Percentiles rank a stretch among this genome's conserved stretches.
Conservation (phyloP, 352 stramenopile genomes). For the Halophytophthora batemanensis region DNA sequence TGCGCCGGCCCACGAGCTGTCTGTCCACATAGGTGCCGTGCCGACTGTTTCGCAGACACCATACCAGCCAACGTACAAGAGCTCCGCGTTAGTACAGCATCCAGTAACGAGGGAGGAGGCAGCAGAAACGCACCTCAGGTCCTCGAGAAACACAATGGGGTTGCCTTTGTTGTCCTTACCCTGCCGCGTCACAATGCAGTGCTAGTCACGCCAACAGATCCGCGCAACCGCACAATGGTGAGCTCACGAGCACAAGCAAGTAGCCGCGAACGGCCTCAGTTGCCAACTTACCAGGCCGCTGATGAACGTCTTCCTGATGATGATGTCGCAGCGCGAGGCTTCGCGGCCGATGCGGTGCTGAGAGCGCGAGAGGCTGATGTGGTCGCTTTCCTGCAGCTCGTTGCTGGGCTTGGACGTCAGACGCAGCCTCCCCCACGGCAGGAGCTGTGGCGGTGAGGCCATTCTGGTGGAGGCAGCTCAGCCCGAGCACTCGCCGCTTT, state of each 20-base stretch:
- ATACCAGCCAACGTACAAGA: background rate
- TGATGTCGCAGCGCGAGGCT: slow-evolving; percentile 30
- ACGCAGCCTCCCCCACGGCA: slow-evolving; percentile 60
- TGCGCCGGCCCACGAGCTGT: slow-evolving; percentile 27
- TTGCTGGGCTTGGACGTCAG: slow-evolving; percentile 25
- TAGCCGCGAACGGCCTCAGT: background rate
- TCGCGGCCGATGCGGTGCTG: slow-evolving; percentile 48
- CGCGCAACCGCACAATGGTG: too few species aligned
- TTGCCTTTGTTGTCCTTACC: slow-evolving; percentile 23
- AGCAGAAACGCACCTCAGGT: slow-evolving; percentile 37
- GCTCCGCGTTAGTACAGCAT: background rate
- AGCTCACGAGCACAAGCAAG: too few species aligned
- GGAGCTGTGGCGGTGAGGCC: slow-evolving; percentile 5
- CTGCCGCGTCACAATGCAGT: slow-evolving; percentile 33
- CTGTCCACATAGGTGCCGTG: slow-evolving; percentile 57
- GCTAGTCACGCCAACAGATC: too few species aligned
- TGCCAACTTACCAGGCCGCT: slow-evolving; percentile 41
- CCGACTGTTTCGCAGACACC: slow-evolving; percentile 25
- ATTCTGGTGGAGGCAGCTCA: slow-evolving; percentile 1
- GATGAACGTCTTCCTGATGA: slow-evolving; percentile 46
- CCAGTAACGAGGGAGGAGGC: background rate
- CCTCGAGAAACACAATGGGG: slow-evolving; percentile 36
- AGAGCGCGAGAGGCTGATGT: slow-evolving; percentile 37
- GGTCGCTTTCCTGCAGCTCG: slow-evolving; percentile 24
- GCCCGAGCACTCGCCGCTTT: background rate